phyloP scores from a whole-genome alignment of 441 rosid species.

The Populus trichocarpa region DNA sequence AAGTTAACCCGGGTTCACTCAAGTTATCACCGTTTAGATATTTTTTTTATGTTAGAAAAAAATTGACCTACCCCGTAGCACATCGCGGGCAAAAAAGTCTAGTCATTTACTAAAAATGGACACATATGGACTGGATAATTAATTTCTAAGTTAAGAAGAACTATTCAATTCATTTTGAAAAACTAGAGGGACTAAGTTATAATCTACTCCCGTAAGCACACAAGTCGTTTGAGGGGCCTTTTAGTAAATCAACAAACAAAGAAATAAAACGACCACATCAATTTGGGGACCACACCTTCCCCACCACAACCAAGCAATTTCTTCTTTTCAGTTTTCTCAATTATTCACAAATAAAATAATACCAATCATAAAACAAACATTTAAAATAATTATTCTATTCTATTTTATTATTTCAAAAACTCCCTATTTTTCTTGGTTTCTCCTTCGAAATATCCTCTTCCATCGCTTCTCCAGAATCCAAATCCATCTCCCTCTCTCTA shows the following conservation, averaged over 20 bases:
- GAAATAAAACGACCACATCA: neutral
- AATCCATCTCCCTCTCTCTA: neutral
- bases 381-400: too few relatives aligned
- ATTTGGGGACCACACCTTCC: neutral
- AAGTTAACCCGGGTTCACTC: too few relatives aligned
- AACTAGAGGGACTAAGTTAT: too few relatives aligned
- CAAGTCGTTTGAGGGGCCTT: neutral
- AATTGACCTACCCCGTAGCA: too few relatives aligned
- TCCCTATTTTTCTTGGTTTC: neutral
- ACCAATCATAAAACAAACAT: neutral
- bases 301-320: neutral
- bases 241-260: neutral
- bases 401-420: neutral
- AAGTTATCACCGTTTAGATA: too few relatives aligned
- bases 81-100: too few relatives aligned
- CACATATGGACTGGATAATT: neutral
- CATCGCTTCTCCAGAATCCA: neutral
- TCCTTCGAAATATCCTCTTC: neutral
- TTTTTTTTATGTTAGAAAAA: too few relatives aligned
- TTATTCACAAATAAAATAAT: neutral
- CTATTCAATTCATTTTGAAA: neutral
- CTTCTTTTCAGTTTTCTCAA: neutral
- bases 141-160: too few relatives aligned
- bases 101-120: neutral
- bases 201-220: neutral